Evolutionary conservation across 306 rosid species (phyloP).

Genomic region (Ochetophila trinervis): DNA sequence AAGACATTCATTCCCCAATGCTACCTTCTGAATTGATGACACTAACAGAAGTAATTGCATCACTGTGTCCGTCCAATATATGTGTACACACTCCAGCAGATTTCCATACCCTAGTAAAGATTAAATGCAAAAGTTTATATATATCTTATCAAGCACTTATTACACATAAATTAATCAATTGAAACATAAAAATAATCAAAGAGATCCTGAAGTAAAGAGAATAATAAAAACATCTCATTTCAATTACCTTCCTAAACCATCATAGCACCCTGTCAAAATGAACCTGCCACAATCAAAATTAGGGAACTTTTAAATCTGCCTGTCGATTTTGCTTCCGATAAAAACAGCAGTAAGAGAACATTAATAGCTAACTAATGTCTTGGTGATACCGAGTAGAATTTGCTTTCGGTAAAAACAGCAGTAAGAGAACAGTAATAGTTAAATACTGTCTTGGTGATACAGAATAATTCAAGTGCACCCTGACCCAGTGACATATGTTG

Average conservation of each 20-base stretch:
- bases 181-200: neutral
- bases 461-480: neutral
- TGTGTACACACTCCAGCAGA: slow-evolving; percentile 71
- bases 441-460: neutral
- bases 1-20: neutral
- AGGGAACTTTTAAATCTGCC: slow-evolving; percentile 3
- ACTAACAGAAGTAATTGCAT: slow-evolving; percentile 66
- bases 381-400: too few species aligned
- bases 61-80: slow-evolving; percentile 78
- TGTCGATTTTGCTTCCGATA: neutral
- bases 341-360: slow-evolving; percentile 3
- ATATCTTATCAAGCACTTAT: slow-evolving; percentile 9
- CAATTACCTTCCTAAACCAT: slow-evolving; percentile 79
- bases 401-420: neutral
- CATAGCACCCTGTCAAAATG: slow-evolving; percentile 92
- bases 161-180: slow-evolving; percentile 5
- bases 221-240: neutral
- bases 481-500: neutral
- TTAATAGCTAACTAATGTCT: slow-evolving; percentile 1
- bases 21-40: slow-evolving; percentile 60
- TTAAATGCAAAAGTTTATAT: slow-evolving; percentile 1
- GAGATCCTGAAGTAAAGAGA: slow-evolving; percentile 11
- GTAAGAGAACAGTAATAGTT: neutral
- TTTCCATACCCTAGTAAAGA: slow-evolving; percentile 67
- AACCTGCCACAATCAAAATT: slow-evolving; percentile 54